Conservation (phyloP, 2,329 filamentous ascomycete genomes). For the Zalaria sp. region DNA sequence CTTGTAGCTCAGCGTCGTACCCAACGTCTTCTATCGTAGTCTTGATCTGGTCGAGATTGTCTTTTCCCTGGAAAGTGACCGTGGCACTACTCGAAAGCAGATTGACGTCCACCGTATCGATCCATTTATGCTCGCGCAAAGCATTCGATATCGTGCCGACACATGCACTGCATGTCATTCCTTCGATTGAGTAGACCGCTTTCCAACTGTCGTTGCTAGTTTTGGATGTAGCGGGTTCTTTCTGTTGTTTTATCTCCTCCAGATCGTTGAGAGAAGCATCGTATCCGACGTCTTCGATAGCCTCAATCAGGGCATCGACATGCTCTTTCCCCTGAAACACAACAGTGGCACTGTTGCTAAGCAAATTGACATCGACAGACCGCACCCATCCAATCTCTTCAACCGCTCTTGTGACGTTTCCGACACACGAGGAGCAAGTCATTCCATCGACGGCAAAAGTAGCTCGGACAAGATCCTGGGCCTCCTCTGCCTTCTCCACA, state of each 20-base stretch:
- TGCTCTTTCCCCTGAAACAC: conserved; percentile 34
- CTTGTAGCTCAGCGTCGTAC: conserved; percentile 24
- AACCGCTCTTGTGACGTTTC: conserved; percentile 32
- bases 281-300: conserved; percentile 18
- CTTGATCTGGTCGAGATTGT: conserved; percentile 30
- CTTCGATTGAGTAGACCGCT: conserved; percentile 36
- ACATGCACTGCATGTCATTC: conserved; percentile 46
- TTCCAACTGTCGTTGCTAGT: conserved; percentile 9
- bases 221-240: neutral
- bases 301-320: conserved; percentile 28
- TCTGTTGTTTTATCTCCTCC: conserved; percentile 2
- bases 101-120: conserved; percentile 35
- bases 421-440: conserved; percentile 43
- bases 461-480: conserved; percentile 11
- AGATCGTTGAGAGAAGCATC: conserved; percentile 10
- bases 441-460: conserved; percentile 42
- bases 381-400: conserved; percentile 30
- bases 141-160: conserved; percentile 34
- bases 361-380: conserved; percentile 34
- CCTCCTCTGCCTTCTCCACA: neutral
- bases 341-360: conserved; percentile 32
- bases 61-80: conserved; percentile 32
- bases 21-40: conserved; percentile 35
- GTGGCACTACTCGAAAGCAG: conserved; percentile 36
- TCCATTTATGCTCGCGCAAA: conserved; percentile 30